Evolutionary conservation across 192 early-diverging fungal genomes (phyloP).

Genomic region (Entomortierella lignicola): DNA sequence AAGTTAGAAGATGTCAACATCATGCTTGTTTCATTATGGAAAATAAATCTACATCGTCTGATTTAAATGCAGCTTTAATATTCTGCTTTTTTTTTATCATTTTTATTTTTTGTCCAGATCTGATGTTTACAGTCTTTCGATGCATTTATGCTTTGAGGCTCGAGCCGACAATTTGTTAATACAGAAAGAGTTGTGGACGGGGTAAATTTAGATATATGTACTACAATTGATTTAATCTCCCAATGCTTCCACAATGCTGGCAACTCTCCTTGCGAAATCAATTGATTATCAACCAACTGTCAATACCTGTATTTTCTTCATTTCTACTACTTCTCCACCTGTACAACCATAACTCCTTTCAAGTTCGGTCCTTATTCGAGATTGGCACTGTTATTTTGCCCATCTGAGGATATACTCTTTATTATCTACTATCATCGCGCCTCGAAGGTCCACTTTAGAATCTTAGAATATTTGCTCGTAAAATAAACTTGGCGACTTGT

Average conservation of each 20-base stretch:
- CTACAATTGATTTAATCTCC: background rate
- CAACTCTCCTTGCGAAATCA: conserved; percentile 22
- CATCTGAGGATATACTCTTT: conserved; percentile 40
- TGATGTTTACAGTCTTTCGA: conserved; percentile 45
- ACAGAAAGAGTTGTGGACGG: background rate
- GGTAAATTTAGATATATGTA: background rate
- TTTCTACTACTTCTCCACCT: background rate
- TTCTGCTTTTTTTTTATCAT: too few relatives aligned
- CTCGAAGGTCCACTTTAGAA: conserved; percentile 14
- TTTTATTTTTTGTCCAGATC: conserved; percentile 3
- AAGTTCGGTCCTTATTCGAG: conserved; percentile 25
- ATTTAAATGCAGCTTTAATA: too few relatives aligned
- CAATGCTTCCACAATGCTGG: conserved; percentile 19
- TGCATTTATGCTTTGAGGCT: conserved; percentile 29
- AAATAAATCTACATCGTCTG: background rate
- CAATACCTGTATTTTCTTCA: conserved; percentile 12
- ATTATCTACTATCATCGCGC: conserved; percentile 37
- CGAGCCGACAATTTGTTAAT: conserved; percentile 26
- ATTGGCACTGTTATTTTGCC: conserved; percentile 44
- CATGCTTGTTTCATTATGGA: background rate
- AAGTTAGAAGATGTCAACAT: background rate
- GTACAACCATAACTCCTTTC: conserved; percentile 28
- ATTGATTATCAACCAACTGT: conserved; percentile 40
- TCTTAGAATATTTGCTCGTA: conserved; percentile 25
- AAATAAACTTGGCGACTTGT: conserved; percentile 27